These are phyloP conservation scores for Fusarium piperis DNA, from an alignment of 2,329 filamentous ascomycete genomes.

Conservation along the genomic window DNA sequence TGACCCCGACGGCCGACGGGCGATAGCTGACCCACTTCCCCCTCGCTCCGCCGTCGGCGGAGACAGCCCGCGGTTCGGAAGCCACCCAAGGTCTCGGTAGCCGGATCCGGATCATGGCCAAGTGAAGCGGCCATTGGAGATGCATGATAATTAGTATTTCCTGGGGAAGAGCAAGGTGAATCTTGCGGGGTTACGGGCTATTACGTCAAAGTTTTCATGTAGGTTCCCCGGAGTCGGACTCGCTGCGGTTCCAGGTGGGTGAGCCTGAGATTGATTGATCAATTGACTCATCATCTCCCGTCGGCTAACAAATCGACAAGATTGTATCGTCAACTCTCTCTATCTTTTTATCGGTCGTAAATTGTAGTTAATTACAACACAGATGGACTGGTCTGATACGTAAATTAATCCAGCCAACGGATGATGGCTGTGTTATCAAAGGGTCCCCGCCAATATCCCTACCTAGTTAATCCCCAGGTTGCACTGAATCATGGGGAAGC, in stretches of 20 bases:
- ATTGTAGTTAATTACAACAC: neutral
- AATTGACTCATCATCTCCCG: neutral
- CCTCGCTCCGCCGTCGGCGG: neutral
- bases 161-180: neutral
- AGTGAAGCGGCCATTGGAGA: neutral
- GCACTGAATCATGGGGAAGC: neutral
- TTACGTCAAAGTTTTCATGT: neutral
- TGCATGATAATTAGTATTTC: neutral
- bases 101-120: neutral
- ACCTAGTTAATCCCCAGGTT: neutral
- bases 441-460: neutral
- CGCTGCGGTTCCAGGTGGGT: neutral
- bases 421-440: neutral
- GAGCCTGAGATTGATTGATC: neutral
- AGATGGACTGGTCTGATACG: neutral
- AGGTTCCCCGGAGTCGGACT: neutral
- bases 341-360: neutral
- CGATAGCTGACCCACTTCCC: too few species aligned
- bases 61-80: neutral
- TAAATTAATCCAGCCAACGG: neutral
- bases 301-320: neutral
- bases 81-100: neutral
- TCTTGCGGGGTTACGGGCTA: neutral
- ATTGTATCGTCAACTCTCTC: neutral
- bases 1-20: neutral